A percentile compares a stretch with the other conserved stretches of the same genome.
These are phyloP conservation scores for Beauveria pseudobassiana DNA, from an alignment of 2,329 filamentous ascomycete genomes.

Conservation along the genomic window DNA sequence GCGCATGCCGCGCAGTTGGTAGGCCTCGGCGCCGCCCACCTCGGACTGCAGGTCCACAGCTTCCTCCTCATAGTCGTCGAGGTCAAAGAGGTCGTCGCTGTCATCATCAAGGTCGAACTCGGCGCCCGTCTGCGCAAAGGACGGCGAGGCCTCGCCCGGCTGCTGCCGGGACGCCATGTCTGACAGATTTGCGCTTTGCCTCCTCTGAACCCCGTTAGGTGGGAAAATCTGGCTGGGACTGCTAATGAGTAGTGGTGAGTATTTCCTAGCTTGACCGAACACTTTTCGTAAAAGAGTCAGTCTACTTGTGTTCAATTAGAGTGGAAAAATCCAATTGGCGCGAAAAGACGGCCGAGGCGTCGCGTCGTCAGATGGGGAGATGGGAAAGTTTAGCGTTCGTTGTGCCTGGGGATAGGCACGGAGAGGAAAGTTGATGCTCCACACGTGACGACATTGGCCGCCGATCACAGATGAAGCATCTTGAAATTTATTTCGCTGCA, in stretches of 20 bases:
- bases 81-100: constrained; percentile 20
- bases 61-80: constrained; percentile 15
- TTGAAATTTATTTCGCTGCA: background rate
- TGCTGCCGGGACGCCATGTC: constrained; percentile 18
- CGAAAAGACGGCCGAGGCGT: background rate
- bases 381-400: background rate
- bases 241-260: background rate
- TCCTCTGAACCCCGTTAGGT: background rate
- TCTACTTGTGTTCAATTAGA: no score
- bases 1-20: constrained; percentile 23
- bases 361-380: background rate
- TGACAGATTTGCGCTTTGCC: background rate
- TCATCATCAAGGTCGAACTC: constrained; percentile 29
- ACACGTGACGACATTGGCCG: background rate
- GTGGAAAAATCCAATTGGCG: background rate
- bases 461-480: background rate
- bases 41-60: constrained; percentile 22
- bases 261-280: background rate
- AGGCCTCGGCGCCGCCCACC: constrained; percentile 23
- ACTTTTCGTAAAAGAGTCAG: no score
- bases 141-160: constrained; percentile 22
- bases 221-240: background rate
- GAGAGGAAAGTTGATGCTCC: background rate
- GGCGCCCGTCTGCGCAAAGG: constrained; percentile 33
- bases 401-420: no score